A percentile compares a stretch with the other conserved stretches of the same genome.
phyloP scores from a whole-genome alignment of 345 rosid genomes.

The Aegle marmelos region DNA sequence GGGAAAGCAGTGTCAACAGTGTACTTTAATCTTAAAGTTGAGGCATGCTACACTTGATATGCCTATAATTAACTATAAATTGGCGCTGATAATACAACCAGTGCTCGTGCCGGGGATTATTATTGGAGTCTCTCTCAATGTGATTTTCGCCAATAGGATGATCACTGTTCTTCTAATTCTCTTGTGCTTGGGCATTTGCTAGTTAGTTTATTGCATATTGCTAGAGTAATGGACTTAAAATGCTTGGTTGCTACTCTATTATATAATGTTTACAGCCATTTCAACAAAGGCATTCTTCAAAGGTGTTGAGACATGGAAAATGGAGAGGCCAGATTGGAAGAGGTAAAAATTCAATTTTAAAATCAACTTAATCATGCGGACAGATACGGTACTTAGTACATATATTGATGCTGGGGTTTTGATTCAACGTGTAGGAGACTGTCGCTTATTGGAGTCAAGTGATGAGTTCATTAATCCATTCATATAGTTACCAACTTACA shows the following conservation, averaged over 20 bases:
- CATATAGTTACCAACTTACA: not conserved
- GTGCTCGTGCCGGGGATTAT: conserved; percentile 83
- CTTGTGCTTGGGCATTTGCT: conserved; percentile 54
- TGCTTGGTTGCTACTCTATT: too few species aligned
- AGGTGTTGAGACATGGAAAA: conserved; percentile 43
- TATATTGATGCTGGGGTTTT: too few species aligned
- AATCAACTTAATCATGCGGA: not conserved
- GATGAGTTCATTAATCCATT: conserved; percentile 18
- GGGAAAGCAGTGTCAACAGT: conserved; percentile 70
- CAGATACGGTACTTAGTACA: too few species aligned
- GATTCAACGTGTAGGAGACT: too few species aligned
- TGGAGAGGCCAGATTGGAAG: conserved; percentile 39
- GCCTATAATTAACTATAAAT: conserved; percentile 80
- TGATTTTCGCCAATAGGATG: conserved; percentile 78
- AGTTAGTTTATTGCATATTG: not conserved
- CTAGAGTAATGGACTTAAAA: not conserved
- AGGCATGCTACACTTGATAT: conserved; percentile 75
- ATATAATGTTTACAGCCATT: conserved; percentile 22
- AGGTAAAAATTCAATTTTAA: conserved; percentile 9
- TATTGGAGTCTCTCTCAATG: conserved; percentile 67
- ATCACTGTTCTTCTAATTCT: conserved; percentile 70
- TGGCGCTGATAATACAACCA: conserved; percentile 76
- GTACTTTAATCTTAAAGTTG: conserved; percentile 66
- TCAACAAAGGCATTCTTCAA: conserved; percentile 42
- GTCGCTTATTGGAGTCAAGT: conserved; percentile 12